phyloP scores from a whole-genome alignment of 2,329 filamentous ascomycete species.

The Colletotrichum plurivorum region DNA sequence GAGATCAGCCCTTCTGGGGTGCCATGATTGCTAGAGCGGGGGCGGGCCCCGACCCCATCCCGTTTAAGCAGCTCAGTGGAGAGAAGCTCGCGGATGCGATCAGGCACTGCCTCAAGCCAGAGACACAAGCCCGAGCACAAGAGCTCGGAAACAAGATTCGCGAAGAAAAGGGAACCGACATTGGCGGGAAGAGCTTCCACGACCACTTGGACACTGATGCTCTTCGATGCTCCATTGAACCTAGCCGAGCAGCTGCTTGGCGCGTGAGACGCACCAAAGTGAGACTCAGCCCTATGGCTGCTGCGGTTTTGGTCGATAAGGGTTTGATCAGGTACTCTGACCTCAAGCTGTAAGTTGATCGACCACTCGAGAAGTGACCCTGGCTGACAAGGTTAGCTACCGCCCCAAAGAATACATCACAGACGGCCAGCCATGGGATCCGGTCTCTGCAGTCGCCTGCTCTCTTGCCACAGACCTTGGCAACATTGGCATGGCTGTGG shows the following conservation, averaged over 20 bases:
- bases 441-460: conserved; percentile 81
- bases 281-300: conserved; percentile 79
- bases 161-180: conserved; percentile 74
- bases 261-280: conserved; percentile 77
- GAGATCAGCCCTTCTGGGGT: conserved; percentile 88
- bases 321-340: conserved; percentile 77
- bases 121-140: conserved; percentile 69
- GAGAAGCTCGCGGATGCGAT: conserved; percentile 78
- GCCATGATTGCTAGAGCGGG: conserved; percentile 80
- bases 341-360: conserved; percentile 75
- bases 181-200: conserved; percentile 79
- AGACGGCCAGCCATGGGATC: conserved; percentile 83
- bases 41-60: conserved; percentile 79
- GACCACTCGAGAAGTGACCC: not conserved
- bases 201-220: conserved; percentile 76
- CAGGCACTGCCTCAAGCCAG: conserved; percentile 69
- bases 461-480: conserved; percentile 88
- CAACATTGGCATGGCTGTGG: conserved; percentile 85
- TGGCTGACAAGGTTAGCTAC: conserved; percentile 54
- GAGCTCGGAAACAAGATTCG: conserved; percentile 76
- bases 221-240: conserved; percentile 79
- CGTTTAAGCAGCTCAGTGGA: conserved; percentile 76
- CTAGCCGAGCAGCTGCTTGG: conserved; percentile 81
- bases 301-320: conserved; percentile 75
- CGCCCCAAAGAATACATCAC: conserved; percentile 78